These are phyloP conservation scores for Trametes maxima DNA, from an alignment of 768 basidiomycete genomes.

Conservation along the genomic window DNA sequence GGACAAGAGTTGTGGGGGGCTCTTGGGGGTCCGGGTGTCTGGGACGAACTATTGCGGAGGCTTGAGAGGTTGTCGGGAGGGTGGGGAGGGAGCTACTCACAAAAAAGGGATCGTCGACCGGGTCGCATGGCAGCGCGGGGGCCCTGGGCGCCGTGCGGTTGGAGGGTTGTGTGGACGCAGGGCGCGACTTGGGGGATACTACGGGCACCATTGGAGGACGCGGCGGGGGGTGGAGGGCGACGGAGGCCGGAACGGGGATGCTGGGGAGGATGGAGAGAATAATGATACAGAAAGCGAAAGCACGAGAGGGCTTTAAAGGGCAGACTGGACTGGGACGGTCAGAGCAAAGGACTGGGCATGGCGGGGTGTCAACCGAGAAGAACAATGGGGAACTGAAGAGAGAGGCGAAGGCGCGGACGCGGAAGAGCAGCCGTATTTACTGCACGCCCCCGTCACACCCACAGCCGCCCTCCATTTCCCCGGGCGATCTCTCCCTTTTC, in stretches of 20 bases:
- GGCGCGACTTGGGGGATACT: slow-evolving; percentile 43
- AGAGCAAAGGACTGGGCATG: slow-evolving; percentile 27
- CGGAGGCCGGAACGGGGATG: slow-evolving; percentile 6
- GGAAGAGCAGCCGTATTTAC: neutral
- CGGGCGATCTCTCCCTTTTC: neutral
- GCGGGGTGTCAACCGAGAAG: slow-evolving; percentile 20
- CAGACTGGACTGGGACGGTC: slow-evolving; percentile 20
- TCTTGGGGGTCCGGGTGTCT: slow-evolving; percentile 27
- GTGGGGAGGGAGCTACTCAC: slow-evolving; percentile 18
- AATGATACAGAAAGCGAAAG: slow-evolving; percentile 39
- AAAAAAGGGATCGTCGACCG: slow-evolving; percentile 29
- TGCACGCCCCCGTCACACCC: slow-evolving; percentile 7
- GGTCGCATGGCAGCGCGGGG: slow-evolving; percentile 31
- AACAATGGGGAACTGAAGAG: slow-evolving; percentile 26
- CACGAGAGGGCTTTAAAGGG: slow-evolving; percentile 36
- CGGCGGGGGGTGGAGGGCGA: slow-evolving; percentile 4
- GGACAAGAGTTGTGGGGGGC: slow-evolving; percentile 41
- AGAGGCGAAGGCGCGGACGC: slow-evolving; percentile 11
- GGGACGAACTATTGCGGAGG: slow-evolving; percentile 27
- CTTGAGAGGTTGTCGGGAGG: slow-evolving; percentile 10
- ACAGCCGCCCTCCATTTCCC: slow-evolving; percentile 6
- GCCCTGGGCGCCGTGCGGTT: slow-evolving; percentile 1
- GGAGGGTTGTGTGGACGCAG: slow-evolving; percentile 24
- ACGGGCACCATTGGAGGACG: slow-evolving; percentile 43
- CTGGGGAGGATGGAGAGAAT: slow-evolving; percentile 21